Conservation (phyloP, 1,139 yeast species). For the Candida pseudoviswanathii region DNA sequence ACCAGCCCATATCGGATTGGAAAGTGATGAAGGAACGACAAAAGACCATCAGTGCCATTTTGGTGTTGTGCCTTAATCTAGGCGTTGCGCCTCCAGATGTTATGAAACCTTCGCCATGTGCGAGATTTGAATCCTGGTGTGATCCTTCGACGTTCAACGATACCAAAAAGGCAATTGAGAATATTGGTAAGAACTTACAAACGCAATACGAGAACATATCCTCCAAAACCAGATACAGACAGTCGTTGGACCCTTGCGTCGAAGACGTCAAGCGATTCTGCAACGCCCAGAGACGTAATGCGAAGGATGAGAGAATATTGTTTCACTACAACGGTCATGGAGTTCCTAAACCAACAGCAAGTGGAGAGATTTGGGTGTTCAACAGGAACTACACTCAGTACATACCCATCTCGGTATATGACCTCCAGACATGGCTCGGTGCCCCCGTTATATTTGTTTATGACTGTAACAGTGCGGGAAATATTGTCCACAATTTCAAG, state of each 20-base stretch:
- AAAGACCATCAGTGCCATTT: constrained; percentile 92
- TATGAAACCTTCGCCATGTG: constrained; percentile 91
- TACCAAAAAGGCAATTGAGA: constrained; percentile 88
- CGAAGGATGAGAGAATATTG: constrained; percentile 85
- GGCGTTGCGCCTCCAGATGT: constrained; percentile 99
- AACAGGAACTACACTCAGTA: constrained; percentile 96
- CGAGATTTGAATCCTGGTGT: constrained; percentile 90
- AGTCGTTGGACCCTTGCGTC: constrained; percentile 89
- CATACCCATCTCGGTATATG: constrained; percentile 91
- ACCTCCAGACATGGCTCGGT: constrained; percentile 94
- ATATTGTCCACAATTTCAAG: constrained; percentile 86
- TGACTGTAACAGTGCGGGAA: constrained; percentile 95
- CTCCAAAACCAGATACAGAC: constrained; percentile 85
- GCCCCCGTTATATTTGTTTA: constrained; percentile 96
- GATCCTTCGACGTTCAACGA: constrained; percentile 86
- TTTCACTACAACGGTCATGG: constrained; percentile 99
- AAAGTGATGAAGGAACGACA: constrained; percentile 86
- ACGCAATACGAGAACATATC: constrained; percentile 88
- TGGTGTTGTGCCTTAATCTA: constrained; percentile 83
- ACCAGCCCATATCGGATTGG: constrained; percentile 86
- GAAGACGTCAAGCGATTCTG: constrained; percentile 95
- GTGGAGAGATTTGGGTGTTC: constrained; percentile 99
- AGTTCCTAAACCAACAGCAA: constrained; percentile 94
- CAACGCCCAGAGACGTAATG: constrained; percentile 82
- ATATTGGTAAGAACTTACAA: constrained; percentile 86